phyloP scores from a whole-genome alignment of 306 rosid species.

The Corylus heterophylla region DNA sequence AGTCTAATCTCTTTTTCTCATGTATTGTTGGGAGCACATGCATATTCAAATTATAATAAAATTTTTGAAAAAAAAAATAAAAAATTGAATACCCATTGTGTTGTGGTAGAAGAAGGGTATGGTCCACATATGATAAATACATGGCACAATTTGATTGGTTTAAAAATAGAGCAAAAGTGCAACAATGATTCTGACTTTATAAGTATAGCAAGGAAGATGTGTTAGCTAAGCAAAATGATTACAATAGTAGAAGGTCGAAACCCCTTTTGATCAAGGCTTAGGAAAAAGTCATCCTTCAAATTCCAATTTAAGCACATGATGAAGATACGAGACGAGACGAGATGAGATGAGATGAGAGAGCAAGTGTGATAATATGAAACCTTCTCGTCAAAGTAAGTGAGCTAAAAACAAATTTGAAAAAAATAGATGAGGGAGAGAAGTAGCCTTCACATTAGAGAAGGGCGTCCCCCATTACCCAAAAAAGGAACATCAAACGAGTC shows the following conservation, averaged over 20 bases:
- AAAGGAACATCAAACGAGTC: conserved; percentile 42
- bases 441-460: background rate
- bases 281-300: conserved; percentile 1
- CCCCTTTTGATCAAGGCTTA: conserved; percentile 11
- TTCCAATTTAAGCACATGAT: conserved; percentile 21
- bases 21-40: too few relatives aligned
- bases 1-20: too few relatives aligned
- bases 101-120: too few relatives aligned
- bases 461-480: conserved; percentile 59
- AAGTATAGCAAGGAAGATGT: conserved; percentile 7
- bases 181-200: conserved; percentile 1
- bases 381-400: conserved; percentile 43
- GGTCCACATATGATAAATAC: too few relatives aligned
- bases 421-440: too few relatives aligned
- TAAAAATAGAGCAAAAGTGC: conserved; percentile 10
- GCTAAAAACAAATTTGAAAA: background rate
- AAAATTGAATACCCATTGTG: too few relatives aligned
- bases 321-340: too few relatives aligned
- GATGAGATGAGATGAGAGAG: too few relatives aligned
- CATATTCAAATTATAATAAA: too few relatives aligned
- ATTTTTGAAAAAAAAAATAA: too few relatives aligned
- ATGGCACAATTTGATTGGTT: conserved; percentile 10
- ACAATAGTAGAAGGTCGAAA: background rate
- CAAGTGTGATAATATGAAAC: too few relatives aligned
- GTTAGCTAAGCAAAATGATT: conserved; percentile 19